phyloP scores from a whole-genome alignment of 768 basidiomycete species.

The Cystofilobasidium bisporidii region DNA sequence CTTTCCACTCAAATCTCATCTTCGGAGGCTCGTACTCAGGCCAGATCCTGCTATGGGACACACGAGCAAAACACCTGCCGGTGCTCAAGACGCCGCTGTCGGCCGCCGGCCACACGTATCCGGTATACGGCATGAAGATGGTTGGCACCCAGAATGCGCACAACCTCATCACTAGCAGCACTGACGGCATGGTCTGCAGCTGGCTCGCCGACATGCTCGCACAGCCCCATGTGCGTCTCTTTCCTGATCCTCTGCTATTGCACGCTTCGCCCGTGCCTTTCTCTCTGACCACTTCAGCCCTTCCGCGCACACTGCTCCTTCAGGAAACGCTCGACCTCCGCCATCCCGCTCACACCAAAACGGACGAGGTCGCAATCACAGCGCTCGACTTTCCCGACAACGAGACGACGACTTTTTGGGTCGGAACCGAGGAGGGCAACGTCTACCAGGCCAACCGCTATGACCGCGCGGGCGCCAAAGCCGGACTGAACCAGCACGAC shows the following conservation, averaged over 20 bases:
- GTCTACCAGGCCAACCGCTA: constrained; percentile 94
- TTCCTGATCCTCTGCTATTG: too few species aligned
- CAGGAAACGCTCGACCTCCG: constrained; percentile 89
- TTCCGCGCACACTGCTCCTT: too few species aligned
- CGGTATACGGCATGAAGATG: constrained; percentile 96
- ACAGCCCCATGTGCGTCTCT: constrained; percentile 67
- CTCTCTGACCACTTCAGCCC: neutral
- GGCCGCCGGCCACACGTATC: constrained; percentile 93
- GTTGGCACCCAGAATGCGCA: constrained; percentile 98
- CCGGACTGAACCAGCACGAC: constrained; percentile 85
- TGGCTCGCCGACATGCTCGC: constrained; percentile 99
- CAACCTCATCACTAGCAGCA: constrained; percentile 90
- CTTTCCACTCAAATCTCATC: constrained; percentile 92
- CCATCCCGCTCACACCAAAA: constrained; percentile 87
- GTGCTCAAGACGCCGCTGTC: constrained; percentile 94
- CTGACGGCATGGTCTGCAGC: constrained; percentile 92
- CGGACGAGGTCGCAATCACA: constrained; percentile 91
- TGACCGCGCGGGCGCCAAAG: constrained; percentile 92
- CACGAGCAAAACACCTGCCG: constrained; percentile 87
- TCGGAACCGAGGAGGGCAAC: constrained; percentile 96
- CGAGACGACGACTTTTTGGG: constrained; percentile 94
- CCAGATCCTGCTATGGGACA: constrained; percentile 96
- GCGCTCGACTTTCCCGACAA: constrained; percentile 88
- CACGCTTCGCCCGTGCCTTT: too few species aligned
- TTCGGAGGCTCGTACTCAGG: constrained; percentile 99